Evolutionary conservation across 2,329 filamentous ascomycete genomes (phyloP).

Genomic region (Piedraia hortae): DNA sequence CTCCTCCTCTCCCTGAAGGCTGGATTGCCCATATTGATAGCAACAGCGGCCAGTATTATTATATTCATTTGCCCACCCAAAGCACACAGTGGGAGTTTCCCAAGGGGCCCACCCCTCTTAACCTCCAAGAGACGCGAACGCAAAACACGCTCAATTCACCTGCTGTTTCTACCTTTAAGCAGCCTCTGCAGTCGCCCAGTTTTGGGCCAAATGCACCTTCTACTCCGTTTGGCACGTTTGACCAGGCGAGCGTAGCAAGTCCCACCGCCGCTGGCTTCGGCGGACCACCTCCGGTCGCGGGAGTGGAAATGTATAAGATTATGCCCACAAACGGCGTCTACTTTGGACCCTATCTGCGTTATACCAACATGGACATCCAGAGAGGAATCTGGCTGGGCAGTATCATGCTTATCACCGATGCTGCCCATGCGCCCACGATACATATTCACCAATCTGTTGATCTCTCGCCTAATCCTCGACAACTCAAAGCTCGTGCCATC

Average conservation of each 20-base stretch:
- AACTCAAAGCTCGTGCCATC: conserved; percentile 58
- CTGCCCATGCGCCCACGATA: conserved; percentile 71
- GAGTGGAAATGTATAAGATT: conserved; percentile 83
- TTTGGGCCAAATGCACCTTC: conserved; percentile 30
- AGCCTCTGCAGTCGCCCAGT: conserved; percentile 51
- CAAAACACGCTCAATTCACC: conserved; percentile 17
- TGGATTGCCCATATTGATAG: conserved; percentile 95
- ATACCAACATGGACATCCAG: conserved; percentile 92
- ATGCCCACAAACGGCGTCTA: conserved; percentile 89
- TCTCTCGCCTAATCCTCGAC: conserved; percentile 66
- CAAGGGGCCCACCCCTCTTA: conserved; percentile 74
- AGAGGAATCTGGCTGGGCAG: conserved; percentile 76
- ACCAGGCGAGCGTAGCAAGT: conserved; percentile 40
- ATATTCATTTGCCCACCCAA: conserved; percentile 84
- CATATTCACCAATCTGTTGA: conserved; percentile 80
- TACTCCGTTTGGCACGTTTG: conserved; percentile 47
- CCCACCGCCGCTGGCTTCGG: conserved; percentile 61
- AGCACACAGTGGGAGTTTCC: conserved; percentile 98
- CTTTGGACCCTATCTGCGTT: conserved; percentile 85
- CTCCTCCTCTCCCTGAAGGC: conserved; percentile 79
- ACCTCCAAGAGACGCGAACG: conserved; percentile 44
- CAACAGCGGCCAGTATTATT: conserved; percentile 94
- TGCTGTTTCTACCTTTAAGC: conserved; percentile 25
- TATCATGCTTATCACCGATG: conserved; percentile 77
- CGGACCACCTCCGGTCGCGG: conserved; percentile 66